phyloP scores from a whole-genome alignment of 805 yeast species.

The Kregervanrija pseudodelftensis region DNA sequence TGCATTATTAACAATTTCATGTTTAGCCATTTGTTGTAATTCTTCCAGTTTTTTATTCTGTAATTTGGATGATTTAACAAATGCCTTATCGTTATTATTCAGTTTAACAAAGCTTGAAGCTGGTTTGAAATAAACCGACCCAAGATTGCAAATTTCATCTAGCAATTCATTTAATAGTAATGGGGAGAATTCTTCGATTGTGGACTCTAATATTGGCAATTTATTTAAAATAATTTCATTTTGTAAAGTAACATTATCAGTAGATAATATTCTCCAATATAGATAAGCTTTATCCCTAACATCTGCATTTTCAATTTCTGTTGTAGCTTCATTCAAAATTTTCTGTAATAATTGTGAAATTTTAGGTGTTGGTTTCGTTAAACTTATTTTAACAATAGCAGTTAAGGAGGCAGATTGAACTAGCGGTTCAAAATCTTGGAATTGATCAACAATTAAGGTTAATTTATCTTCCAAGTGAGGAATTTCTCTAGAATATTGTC shows the following conservation, averaged over 20 bases:
- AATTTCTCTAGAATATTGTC: conserved; percentile 61
- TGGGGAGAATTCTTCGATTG: conserved; percentile 67
- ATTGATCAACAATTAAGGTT: conserved; percentile 39
- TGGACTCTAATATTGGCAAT: conserved; percentile 65
- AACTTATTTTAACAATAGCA: conserved; percentile 51
- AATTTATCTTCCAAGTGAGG: conserved; percentile 44
- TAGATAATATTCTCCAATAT: conserved; percentile 62
- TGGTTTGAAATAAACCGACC: conserved; percentile 88
- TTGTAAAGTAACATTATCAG: conserved; percentile 33
- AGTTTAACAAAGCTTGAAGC: conserved; percentile 47
- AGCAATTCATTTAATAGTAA: conserved; percentile 60
- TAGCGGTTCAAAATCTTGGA: conserved; percentile 50
- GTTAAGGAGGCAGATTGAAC: conserved; percentile 57
- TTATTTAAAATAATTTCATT: conserved; percentile 49
- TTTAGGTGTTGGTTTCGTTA: conserved; percentile 26
- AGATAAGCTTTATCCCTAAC: conserved; percentile 74
- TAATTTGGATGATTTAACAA: conserved; percentile 19
- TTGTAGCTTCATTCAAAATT: conserved; percentile 56
- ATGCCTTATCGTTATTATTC: conserved; percentile 9
- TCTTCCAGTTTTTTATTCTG: conserved; percentile 64
- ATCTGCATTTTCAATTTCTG: conserved; percentile 63
- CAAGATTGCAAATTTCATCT: conserved; percentile 71
- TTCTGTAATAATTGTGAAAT: conserved; percentile 44
- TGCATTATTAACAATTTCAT: conserved; percentile 54
- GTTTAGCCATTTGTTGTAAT: conserved; percentile 66